Percentiles rank a stretch among this genome's conserved stretches.
Conservation (phyloP, 2,329 filamentous ascomycete species). For the Drechmeria coniospora region DNA sequence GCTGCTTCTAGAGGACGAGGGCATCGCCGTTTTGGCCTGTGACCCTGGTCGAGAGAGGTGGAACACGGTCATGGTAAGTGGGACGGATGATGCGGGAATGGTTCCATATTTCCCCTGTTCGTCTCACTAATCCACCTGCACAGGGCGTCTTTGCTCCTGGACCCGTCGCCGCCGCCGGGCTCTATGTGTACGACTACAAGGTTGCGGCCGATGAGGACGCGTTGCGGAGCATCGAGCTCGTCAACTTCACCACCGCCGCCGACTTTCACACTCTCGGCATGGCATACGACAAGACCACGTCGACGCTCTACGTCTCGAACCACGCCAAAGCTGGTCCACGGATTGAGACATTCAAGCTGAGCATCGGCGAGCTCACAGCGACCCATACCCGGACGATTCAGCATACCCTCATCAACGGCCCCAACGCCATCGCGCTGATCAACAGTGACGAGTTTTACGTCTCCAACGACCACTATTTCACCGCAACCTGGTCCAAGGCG, state of each 20-base stretch:
- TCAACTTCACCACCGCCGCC: conserved; percentile 10
- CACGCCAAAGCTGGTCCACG: conserved; percentile 19
- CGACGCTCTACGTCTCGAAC: conserved; percentile 21
- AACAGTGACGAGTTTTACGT: conserved; percentile 22
- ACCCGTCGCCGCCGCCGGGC: conserved; percentile 10
- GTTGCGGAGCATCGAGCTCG: conserved; percentile 9
- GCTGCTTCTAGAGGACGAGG: conserved; percentile 18
- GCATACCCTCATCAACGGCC: conserved; percentile 21
- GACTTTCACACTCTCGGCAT: conserved; percentile 26
- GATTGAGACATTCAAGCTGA: conserved; percentile 24
- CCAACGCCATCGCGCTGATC: conserved; percentile 22
- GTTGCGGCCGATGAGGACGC: conserved; percentile 5
- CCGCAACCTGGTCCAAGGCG: conserved; percentile 8
- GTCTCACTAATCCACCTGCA: not conserved
- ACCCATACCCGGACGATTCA: conserved; percentile 19
- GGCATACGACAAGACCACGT: conserved; percentile 18
- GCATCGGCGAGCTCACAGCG: conserved; percentile 15
- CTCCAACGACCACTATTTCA: conserved; percentile 24
- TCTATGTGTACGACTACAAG: conserved; percentile 24
- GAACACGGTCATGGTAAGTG: conserved; percentile 25
- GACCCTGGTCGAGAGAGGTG: conserved; percentile 23
- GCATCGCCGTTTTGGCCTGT: conserved; percentile 21
- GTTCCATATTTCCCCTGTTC: not conserved
- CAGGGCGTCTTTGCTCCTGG: conserved; percentile 12
- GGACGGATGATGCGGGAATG: too few species aligned